These are phyloP conservation scores for Cryptococcus sp. DNA, from an alignment of 1,284 basidiomycete genomes.

Conservation along the genomic window DNA sequence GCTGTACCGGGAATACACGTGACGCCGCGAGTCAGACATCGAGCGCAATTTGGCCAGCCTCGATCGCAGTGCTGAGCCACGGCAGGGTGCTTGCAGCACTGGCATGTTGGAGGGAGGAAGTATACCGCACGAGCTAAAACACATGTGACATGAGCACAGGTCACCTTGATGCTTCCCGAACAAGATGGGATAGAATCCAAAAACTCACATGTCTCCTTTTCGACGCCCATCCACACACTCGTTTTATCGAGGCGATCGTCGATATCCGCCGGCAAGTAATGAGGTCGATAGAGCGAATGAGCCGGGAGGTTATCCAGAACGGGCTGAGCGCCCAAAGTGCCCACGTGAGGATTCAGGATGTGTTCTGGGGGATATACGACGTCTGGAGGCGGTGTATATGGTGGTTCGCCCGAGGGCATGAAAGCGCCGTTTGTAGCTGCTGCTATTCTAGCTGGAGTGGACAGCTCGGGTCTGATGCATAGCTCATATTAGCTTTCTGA, in stretches of 20 bases:
- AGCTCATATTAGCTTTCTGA: neutral
- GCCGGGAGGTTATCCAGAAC: conserved; percentile 22
- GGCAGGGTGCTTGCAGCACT: conserved; percentile 25
- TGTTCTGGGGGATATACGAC: conserved; percentile 84
- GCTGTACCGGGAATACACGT: conserved; percentile 23
- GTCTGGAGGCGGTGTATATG: conserved; percentile 90
- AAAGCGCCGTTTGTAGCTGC: conserved; percentile 9
- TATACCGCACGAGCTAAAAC: conserved; percentile 35
- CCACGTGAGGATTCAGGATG: conserved; percentile 59
- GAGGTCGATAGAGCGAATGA: conserved; percentile 35
- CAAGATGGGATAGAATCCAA: neutral
- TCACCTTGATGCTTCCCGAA: neutral
- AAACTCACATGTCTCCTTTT: conserved; percentile 27
- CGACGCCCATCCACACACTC: conserved; percentile 42
- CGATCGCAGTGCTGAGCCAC: conserved; percentile 38
- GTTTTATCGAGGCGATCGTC: conserved; percentile 31
- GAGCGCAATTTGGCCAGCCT: conserved; percentile 31
- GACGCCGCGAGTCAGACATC: conserved; percentile 23
- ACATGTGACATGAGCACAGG: conserved; percentile 3
- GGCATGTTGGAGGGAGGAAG: conserved; percentile 39
- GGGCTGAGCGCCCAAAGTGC: conserved; percentile 25
- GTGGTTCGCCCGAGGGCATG: conserved; percentile 19
- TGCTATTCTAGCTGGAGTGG: conserved; percentile 5
- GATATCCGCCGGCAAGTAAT: conserved; percentile 35
- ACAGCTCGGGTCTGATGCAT: conserved; percentile 12